Evolutionary conservation across 768 basidiomycete genomes (phyloP), one percentile per base, ranked within the genome.

Genomic region (Termitomyces eurrhizus): DNA sequence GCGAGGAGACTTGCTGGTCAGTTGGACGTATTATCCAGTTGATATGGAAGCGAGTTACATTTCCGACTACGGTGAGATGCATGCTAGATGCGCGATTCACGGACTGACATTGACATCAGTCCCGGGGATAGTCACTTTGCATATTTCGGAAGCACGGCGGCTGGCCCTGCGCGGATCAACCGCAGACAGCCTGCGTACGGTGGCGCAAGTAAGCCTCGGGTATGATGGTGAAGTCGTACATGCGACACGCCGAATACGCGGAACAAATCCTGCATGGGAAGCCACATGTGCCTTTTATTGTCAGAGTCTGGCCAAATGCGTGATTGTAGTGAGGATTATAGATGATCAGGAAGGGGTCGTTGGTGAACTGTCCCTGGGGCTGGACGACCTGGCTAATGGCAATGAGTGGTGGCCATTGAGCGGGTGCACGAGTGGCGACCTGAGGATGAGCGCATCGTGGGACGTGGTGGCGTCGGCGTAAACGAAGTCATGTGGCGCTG

Each of bases 321-420:
- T 60, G 29, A 60, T 65, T 41, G 42, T 41, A 16, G 61, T 65
- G 39, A 59, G 51, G 36, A 50, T 62, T 6, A 16, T 60, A 6
- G 58, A 62, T 39, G 56, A 32, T 7, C 32, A 33, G 12, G 55
- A 57, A 6, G 46, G 16, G 3, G 36, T 55, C 2, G 52, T 62
- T 3, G 64, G 64, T 24, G 58, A 62, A 41, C 41, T 65, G 9
- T 65, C 48, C 18, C n/a, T 65, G 55, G 7, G 44, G 7, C 46
- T 65, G 12, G 61, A 62, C 16, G 64, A 65, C 46, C 24, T 65
- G 36, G 35, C 60, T 46, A 56, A 65, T 8, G 61, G 64, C 36
- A 62, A 62, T 3, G 58, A 65, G 49, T 65, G 64, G 64, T 65
- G 64, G 64, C 64, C 64, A 24, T 36, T 65, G 58, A 62, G 61